Evolutionary conservation across 2,329 filamentous ascomycete species (phyloP).

Genomic region (Fusarium verticillioides): DNA sequence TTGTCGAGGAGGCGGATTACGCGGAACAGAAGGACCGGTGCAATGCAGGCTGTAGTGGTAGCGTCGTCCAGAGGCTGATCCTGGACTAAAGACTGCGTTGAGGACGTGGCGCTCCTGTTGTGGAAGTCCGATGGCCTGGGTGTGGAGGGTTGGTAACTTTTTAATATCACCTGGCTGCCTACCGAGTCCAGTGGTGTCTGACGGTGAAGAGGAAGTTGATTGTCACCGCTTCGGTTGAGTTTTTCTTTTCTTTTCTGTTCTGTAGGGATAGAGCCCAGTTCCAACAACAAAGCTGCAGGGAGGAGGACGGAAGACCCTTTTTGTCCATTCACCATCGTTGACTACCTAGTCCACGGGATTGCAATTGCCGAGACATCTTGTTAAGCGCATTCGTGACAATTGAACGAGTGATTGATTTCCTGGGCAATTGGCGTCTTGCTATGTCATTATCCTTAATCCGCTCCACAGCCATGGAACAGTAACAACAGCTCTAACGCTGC

Average conservation of each 20-base stretch:
- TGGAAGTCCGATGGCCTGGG: conserved; percentile 9
- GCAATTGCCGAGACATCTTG: conserved; percentile 9
- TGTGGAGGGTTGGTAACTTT: conserved; percentile 20
- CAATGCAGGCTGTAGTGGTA: conserved; percentile 19
- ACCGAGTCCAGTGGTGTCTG: not conserved
- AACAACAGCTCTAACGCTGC: not conserved
- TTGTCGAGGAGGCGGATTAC: conserved; percentile 19
- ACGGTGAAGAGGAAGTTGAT: not conserved
- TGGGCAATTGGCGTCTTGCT: not conserved
- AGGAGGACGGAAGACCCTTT: not conserved
- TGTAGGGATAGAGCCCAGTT: conserved; percentile 2
- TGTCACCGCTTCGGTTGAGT: conserved; percentile 4
- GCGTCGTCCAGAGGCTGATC: conserved; percentile 19
- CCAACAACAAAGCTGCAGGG: not conserved
- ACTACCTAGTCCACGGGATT: not conserved
- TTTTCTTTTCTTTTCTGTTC: not conserved
- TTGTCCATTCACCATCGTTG: not conserved
- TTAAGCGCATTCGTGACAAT: not conserved
- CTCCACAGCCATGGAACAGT: not conserved
- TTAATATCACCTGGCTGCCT: not conserved
- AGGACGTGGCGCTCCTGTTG: conserved; percentile 29
- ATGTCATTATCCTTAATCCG: conserved; percentile 9
- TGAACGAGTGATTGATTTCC: not conserved
- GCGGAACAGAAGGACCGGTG: conserved; percentile 17
- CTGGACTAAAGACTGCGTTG: conserved; percentile 21